Evolutionary conservation across 2,329 filamentous ascomycete genomes (phyloP), one percentile per base, ranked within the genome.

Genomic region (Calonectria pseudoturangicola): DNA sequence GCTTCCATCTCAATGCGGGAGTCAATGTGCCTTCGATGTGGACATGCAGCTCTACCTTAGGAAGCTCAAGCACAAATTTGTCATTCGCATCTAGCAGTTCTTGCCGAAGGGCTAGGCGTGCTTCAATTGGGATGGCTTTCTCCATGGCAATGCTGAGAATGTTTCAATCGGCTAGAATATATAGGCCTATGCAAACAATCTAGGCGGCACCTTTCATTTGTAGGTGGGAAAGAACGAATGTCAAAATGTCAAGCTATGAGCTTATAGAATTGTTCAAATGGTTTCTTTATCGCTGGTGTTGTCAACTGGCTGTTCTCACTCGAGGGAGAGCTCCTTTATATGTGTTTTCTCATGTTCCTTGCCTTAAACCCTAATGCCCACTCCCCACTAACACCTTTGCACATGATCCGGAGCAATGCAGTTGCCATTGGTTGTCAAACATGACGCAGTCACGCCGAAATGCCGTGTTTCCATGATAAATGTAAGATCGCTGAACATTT

Each of bases 1-100:
- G 89, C 30, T 86, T 80, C 86, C 95, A 95, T 71, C 95, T 89
- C 39, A 94, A 86, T 62, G 87, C 84, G 1, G 93, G 93, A 16
- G 91, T 91, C 21, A 95, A 86, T 3, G 92, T 92, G 60, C 93
- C 94, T 82, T 95, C 93, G 13, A 95, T 87, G 80, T 95, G 93
- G 68, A 95, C 60, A 21, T 76, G 75, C 1, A 76, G 65, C 12
- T 76, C 75, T 1, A 76, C 74, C 4, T 76, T 76, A 2, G 75
- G 74, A 1, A 76, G 66, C 0, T 64, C 12, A 0, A 71, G 16
- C 1, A 76, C 58, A n/a, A 76, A 76, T 2, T 70, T 47, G 12
- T 76, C 66, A 18, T 75, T 0, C 1, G 72, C 18, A 3, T 71
- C 30, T 1, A 76, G 8, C 1, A 76, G 70, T 1, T 76, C 65